A percentile compares a stretch with the other conserved stretches of the same genome.
These are phyloP conservation scores for Stachybotrys chartarum DNA, from an alignment of 2,329 filamentous ascomycete genomes.

Conservation along the genomic window DNA sequence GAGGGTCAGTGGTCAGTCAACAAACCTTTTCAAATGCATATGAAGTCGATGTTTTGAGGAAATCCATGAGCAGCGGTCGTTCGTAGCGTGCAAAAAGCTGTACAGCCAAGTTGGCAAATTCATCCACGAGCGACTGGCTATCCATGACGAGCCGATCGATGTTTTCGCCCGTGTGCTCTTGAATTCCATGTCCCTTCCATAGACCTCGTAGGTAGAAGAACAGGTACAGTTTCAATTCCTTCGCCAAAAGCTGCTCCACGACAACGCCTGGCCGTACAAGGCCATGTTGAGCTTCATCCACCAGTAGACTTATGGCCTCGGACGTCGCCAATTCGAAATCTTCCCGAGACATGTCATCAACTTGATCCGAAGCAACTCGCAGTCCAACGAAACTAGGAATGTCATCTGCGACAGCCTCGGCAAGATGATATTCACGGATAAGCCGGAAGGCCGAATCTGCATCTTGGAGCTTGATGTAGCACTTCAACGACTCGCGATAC, in stretches of 20 bases:
- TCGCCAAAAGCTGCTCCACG: conserved; percentile 65
- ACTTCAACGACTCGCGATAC: conserved; percentile 76
- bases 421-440: conserved; percentile 82
- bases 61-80: conserved; percentile 73
- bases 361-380: conserved; percentile 65
- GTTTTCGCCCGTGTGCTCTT: conserved; percentile 44
- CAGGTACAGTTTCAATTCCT: conserved; percentile 65
- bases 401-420: conserved; percentile 82
- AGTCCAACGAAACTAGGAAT: conserved; percentile 84
- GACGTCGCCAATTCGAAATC: conserved; percentile 75
- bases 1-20: background rate
- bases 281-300: conserved; percentile 85
- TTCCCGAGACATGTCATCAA: conserved; percentile 54
- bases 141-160: conserved; percentile 51
- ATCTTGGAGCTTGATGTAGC: conserved; percentile 86
- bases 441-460: conserved; percentile 82
- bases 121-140: conserved; percentile 66
- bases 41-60: conserved; percentile 74
- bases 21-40: conserved; percentile 75
- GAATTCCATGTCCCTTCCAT: conserved; percentile 68
- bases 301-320: conserved; percentile 79
- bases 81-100: conserved; percentile 82
- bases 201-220: conserved; percentile 88
- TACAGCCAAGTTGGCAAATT: conserved; percentile 80
- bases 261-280: conserved; percentile 74